Conservation (phyloP, 2,329 filamentous ascomycete species). For the Blastomyces parvus region DNA sequence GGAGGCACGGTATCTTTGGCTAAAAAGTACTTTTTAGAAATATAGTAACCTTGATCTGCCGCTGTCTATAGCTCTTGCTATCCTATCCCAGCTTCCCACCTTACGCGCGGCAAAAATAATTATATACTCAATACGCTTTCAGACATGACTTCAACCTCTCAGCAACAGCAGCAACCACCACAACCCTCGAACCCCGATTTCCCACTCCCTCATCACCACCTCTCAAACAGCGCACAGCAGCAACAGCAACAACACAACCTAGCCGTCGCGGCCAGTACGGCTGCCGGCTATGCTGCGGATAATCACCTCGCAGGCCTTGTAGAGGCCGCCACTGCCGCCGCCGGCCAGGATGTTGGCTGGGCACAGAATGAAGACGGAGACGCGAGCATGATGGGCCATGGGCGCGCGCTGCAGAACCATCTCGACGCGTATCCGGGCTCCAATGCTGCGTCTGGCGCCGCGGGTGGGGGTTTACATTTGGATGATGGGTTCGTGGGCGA, state of each 20-base stretch:
- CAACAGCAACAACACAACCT: conserved; percentile 3
- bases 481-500: conserved; percentile 31
- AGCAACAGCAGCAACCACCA: background rate
- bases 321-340: conserved; percentile 39
- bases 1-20: no score
- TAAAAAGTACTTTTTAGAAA: background rate
- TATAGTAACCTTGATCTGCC: background rate
- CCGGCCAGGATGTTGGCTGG: conserved; percentile 23
- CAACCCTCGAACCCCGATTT: background rate
- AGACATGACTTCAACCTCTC: background rate
- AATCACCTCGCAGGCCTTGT: conserved; percentile 39
- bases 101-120: background rate
- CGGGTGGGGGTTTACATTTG: conserved; percentile 24
- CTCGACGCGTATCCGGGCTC: conserved; percentile 27
- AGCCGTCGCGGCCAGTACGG: conserved; percentile 6
- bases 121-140: background rate
- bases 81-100: background rate
- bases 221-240: background rate
- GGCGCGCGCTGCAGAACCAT: conserved; percentile 32
- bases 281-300: conserved; percentile 22
- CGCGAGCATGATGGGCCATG: conserved; percentile 35
- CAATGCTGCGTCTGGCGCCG: background rate
- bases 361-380: conserved; percentile 14
- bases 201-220: conserved; percentile 7
- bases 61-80: background rate